A percentile compares a stretch with the other conserved stretches of the same genome.
Conservation (phyloP, 2,329 filamentous ascomycete genomes). For the Talaromyces amestolkiae region DNA sequence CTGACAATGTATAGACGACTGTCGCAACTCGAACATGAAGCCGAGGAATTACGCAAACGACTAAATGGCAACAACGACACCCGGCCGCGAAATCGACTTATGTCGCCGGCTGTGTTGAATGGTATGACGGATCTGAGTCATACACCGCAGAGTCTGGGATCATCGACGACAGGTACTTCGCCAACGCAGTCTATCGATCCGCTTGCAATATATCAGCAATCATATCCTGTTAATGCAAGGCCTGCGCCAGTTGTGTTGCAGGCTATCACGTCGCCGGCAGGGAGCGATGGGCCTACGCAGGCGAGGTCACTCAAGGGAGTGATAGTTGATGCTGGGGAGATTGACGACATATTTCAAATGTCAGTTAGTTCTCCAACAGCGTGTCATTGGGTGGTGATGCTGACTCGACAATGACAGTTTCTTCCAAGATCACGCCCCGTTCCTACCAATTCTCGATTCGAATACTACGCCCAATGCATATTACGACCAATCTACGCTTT, state of each 20-base stretch:
- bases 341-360: conserved; percentile 40
- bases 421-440: conserved; percentile 38
- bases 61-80: conserved; percentile 29
- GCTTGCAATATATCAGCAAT: conserved; percentile 22
- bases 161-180: conserved; percentile 24
- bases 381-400: neutral
- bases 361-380: conserved; percentile 22
- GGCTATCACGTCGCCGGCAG: neutral
- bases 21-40: conserved; percentile 39
- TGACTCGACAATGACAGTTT: conserved; percentile 27
- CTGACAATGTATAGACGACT: conserved; percentile 29
- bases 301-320: conserved; percentile 33
- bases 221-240: conserved; percentile 23
- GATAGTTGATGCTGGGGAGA: conserved; percentile 32
- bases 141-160: conserved; percentile 22
- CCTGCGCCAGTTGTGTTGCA: conserved; percentile 15
- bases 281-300: conserved; percentile 25
- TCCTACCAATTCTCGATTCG: conserved; percentile 40
- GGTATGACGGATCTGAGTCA: conserved; percentile 33
- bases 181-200: conserved; percentile 24
- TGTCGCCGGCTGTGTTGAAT: conserved; percentile 31
- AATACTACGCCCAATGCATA: conserved; percentile 68
- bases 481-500: conserved; percentile 71
- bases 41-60: conserved; percentile 36
- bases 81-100: conserved; percentile 17